Evolutionary conservation across 2,329 filamentous ascomycete genomes (phyloP).

Genomic region (Fusarium sp.): DNA sequence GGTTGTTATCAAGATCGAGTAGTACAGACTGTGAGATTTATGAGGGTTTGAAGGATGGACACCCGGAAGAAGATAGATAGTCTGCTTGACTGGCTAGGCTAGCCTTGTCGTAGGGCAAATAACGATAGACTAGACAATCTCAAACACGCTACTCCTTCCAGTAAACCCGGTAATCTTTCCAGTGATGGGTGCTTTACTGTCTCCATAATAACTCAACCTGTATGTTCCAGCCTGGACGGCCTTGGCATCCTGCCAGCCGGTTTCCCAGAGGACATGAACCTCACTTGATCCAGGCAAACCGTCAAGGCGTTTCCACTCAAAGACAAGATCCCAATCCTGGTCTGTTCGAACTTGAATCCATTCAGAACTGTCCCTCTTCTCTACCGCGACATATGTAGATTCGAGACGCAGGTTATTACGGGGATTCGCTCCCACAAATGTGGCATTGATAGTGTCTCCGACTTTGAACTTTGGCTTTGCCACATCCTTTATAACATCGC

Average conservation of each 20-base stretch:
- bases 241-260: conserved; percentile 4
- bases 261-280: conserved; percentile 4
- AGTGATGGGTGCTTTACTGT: conserved; percentile 1
- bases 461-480: not conserved
- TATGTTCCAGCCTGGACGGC: not conserved
- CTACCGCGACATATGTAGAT: conserved; percentile 1
- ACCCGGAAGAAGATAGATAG: too few relatives aligned
- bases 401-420: not conserved
- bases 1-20: not conserved
- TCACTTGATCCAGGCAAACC: conserved; percentile 5
- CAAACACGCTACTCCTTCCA: not conserved
- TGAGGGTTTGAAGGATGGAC: too few relatives aligned
- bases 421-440: conserved; percentile 2
- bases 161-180: not conserved
- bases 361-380: not conserved
- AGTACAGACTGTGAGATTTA: too few relatives aligned
- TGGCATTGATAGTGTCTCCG: not conserved
- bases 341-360: conserved; percentile 11
- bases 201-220: conserved; percentile 1
- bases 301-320: conserved; percentile 22
- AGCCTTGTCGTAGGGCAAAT: too few relatives aligned
- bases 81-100: too few relatives aligned
- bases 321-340: conserved; percentile 11
- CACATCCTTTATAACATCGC: not conserved
- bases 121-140: too few relatives aligned